These are phyloP conservation scores for Schrenkiella parvula DNA, from an alignment of 345 rosid species.

Conservation along the genomic window DNA sequence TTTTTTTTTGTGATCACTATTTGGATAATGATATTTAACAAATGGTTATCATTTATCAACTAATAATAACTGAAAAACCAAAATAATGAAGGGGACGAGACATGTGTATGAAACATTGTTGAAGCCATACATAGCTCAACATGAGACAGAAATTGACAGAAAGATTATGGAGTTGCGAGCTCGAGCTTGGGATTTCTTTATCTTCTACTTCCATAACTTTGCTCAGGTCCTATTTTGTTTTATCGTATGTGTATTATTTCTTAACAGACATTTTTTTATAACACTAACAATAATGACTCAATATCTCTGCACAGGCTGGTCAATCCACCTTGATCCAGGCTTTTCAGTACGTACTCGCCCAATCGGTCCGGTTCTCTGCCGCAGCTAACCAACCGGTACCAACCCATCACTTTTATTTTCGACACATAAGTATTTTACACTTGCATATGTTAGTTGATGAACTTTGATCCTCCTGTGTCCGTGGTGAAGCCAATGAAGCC, in stretches of 20 bases:
- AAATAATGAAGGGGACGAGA: constrained; percentile 54
- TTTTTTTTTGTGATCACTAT: no score
- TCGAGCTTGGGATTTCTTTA: constrained; percentile 67
- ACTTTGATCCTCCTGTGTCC: neutral
- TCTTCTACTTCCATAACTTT: constrained; percentile 61
- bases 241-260: neutral
- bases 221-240: constrained; percentile 2
- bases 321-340: constrained; percentile 52
- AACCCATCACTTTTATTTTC: neutral
- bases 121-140: constrained; percentile 51
- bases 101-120: constrained; percentile 54
- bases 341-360: constrained; percentile 48
- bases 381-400: constrained; percentile 36
- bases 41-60: neutral
- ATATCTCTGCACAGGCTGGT: constrained; percentile 36
- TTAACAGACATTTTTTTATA: neutral
- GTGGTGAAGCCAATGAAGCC: neutral
- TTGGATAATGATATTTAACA: neutral
- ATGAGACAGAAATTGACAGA: constrained; percentile 71
- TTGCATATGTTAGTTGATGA: no score
- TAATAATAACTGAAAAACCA: neutral
- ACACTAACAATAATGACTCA: neutral
- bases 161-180: constrained; percentile 60
- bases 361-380: constrained; percentile 44
- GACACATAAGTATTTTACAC: neutral